Evolutionary conservation across 1,284 basidiomycete species (phyloP), one percentile per base, ranked within the genome.

Genomic region (Amylostereum areolatum): DNA sequence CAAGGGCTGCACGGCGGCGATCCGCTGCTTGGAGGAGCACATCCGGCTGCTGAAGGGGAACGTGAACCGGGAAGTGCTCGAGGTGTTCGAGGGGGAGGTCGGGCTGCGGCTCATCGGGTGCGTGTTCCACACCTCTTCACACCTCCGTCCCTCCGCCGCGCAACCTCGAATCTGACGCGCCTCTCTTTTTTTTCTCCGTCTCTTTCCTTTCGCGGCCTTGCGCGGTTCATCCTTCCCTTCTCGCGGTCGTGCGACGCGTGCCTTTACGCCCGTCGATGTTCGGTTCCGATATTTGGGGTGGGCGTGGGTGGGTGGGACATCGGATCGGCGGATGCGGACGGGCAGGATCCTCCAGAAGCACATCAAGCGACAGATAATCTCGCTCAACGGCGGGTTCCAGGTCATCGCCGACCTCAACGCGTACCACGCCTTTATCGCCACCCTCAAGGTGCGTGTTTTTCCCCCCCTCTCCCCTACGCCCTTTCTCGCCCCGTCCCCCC

Each of bases 21-120:
- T 97, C 56, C 79, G 78, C 50, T 95, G 92, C 61, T 72, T 99
- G 33, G 81, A 89, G 57, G 85, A 80, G 70, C 96, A 99, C 67
- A 97, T 94, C 62, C 84, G 85, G 57, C 75, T 98, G 46, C 71
- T 99, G 41, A 88, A 88, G 55, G 95, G 94, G 0, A 97, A 90
- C 55, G 95, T 96, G 31, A 95, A 90, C 62, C 92, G 93, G 65
- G 94, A 97, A 56, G 92, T 99, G 2, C 71, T 99, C 24, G 96
- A 98, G 59, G 94, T 99, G 1, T 98, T 99, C 66, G 92, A 98
- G 64, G 89, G 96, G 67, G 96, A 99, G 67, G 89, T 99, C 43
- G 94, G 95, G 1, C 85, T 97, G 52, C 83, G 97, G 27, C 67
- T 99, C 18, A 89, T 97, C 61, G 83, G 80, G 95, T 97, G 52